Evolutionary conservation across 345 rosid genomes (phyloP).

Genomic region (Populus simonii): DNA sequence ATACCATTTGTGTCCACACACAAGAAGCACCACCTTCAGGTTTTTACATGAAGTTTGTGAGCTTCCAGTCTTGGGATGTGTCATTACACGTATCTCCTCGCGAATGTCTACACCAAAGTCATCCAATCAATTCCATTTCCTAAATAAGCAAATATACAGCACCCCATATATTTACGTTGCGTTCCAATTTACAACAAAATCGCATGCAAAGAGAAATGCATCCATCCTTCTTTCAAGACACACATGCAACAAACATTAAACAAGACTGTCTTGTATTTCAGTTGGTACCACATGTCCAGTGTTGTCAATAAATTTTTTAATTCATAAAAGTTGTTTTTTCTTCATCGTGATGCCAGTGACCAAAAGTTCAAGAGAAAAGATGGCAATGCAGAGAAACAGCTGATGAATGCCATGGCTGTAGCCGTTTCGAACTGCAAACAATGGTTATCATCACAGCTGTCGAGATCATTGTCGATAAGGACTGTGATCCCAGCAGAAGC

Average conservation of each 20-base stretch:
- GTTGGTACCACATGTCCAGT: neutral
- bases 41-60: neutral
- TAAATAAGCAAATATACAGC: neutral
- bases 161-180: neutral
- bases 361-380: conserved; percentile 70
- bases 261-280: neutral
- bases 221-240: conserved; percentile 3
- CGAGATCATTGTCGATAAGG: conserved; percentile 70
- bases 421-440: conserved; percentile 69
- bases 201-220: conserved; percentile 6
- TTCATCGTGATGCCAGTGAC: conserved; percentile 63
- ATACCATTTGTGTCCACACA: too few relatives aligned
- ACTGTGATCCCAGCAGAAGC: conserved; percentile 82
- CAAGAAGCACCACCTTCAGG: neutral
- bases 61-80: neutral
- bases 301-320: neutral
- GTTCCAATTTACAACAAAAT: conserved; percentile 19
- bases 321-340: neutral
- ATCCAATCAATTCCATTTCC: conserved; percentile 4
- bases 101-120: neutral
- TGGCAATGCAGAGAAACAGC: conserved; percentile 63
- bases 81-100: neutral
- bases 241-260: neutral
- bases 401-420: conserved; percentile 69
- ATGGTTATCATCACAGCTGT: conserved; percentile 48